phyloP scores from a whole-genome alignment of 805 yeast species.

The Saccharomycopsis synnaedendra region DNA sequence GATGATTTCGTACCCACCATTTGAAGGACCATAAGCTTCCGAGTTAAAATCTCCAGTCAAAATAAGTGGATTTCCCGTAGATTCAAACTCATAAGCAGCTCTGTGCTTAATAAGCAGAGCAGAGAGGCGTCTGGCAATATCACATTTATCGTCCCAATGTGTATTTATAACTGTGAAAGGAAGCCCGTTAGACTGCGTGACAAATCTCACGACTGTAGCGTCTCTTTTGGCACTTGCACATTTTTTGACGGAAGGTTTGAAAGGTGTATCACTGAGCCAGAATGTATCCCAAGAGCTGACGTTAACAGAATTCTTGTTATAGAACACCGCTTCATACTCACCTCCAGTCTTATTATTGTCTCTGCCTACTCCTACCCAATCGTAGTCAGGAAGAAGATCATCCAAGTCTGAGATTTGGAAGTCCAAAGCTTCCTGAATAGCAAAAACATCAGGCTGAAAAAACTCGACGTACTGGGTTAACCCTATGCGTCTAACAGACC shows the following conservation, averaged over 20 bases:
- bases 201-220: constrained; percentile 28
- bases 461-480: constrained; percentile 26
- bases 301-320: constrained; percentile 23
- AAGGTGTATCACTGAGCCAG: constrained; percentile 33
- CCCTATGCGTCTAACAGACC: constrained; percentile 27
- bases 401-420: constrained; percentile 29
- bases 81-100: constrained; percentile 27
- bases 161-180: constrained; percentile 28
- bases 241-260: constrained; percentile 27
- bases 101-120: constrained; percentile 25
- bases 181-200: constrained; percentile 13
- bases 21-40: constrained; percentile 20
- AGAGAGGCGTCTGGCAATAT: constrained; percentile 26
- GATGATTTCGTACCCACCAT: constrained; percentile 23
- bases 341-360: constrained; percentile 32
- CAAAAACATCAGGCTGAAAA: constrained; percentile 24
- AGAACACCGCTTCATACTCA: constrained; percentile 33
- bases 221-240: constrained; percentile 31
- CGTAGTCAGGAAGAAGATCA: constrained; percentile 19
- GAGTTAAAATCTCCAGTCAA: constrained; percentile 38
- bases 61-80: constrained; percentile 26
- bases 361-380: constrained; percentile 34
- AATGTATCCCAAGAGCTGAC: constrained; percentile 26
- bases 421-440: constrained; percentile 28
- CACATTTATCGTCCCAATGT: constrained; percentile 32